Conservation (phyloP, 1,284 basidiomycete species). For the Sparassis latifolia region DNA sequence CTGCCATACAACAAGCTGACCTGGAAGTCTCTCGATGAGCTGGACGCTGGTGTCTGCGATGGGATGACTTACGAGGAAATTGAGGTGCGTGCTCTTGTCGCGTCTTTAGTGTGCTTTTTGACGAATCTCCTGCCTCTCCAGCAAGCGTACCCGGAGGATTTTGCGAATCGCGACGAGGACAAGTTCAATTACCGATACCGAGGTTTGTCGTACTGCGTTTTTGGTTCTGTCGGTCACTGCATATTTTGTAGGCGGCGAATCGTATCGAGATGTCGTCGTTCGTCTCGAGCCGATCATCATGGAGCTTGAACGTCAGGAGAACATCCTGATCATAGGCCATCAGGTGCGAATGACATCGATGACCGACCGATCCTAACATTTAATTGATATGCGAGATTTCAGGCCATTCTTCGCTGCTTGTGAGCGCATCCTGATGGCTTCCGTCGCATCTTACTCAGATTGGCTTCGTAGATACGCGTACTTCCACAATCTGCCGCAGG, state of each 20-base stretch:
- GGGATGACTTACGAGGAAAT: conserved; percentile 99
- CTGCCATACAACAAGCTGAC: conserved; percentile 90
- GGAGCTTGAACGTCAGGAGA: conserved; percentile 97
- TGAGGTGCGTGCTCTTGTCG: conserved; percentile 48
- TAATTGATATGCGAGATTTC: not conserved
- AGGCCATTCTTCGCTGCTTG: conserved; percentile 89
- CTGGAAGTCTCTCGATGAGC: conserved; percentile 98
- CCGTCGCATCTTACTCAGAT: not conserved
- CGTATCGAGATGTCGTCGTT: conserved; percentile 93
- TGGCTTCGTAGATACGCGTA: conserved; percentile 70
- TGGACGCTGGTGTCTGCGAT: conserved; percentile 98
- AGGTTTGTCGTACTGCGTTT: conserved; percentile 37
- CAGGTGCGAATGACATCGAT: conserved; percentile 45
- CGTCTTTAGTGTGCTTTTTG: not conserved
- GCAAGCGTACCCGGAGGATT: conserved; percentile 96
- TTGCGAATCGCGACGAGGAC: conserved; percentile 97
- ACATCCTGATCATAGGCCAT: conserved; percentile 95
- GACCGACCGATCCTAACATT: no score
- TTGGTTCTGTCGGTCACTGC: not conserved
- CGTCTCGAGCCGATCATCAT: conserved; percentile 97
- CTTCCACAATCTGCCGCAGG: conserved; percentile 90
- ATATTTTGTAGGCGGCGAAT: conserved; percentile 65
- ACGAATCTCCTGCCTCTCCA: conserved; percentile 23
- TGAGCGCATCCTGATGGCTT: conserved; percentile 29
- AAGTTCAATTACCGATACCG: conserved; percentile 99